Base-by-base conservation (phyloP, 2,329 filamentous ascomycete genomes). In the Geosmithia putterillii region DNA sequence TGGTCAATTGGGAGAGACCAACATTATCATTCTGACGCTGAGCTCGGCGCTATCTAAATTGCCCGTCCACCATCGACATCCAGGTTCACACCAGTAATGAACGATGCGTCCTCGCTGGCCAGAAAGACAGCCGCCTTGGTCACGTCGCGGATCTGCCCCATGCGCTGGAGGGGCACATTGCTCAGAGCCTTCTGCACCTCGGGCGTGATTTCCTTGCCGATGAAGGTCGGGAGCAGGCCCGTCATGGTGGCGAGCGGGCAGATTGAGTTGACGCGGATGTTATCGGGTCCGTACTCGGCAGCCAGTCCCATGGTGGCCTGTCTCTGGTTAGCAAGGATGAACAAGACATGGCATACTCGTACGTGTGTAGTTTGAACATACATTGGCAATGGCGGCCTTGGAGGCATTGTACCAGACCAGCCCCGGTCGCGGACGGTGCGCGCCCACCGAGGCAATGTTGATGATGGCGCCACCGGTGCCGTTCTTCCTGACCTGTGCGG, bases 381-480 rank as follows among this genome's bases (percentile, higher is more conserved):
- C 47, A 41, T 48, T 48, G 10, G 23, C 63, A 1, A 90, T 85
- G 2, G 85, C 85, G 45, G 84, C 85, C 65, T 90, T 90, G 61
- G 78, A 84, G 2, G 85, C 83, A 1, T 85, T 90, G 62, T 90
- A 90, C 9, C 85, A 86, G 43, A 86, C 2, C 82, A 83, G 3
- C 82, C 86, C 18, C 82, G 83, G 47, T 79, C 78, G 25, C 82
- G 84, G 35, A 86, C 81, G 28, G 87, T 67, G 35, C 1, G 83
- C 84, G 7, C 88, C 84, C 18, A 88, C 80, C 36, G 79, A 84
- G 6, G 83, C 83, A 2, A 84, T 88, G 66, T 89, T 89, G 70
- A 52, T 37, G 35, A 89, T 85, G 57, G 89, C 76, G 57, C 78
- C 83, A 22, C 76, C 81, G 50, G 71, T 74, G 28, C 66, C 75